Evolutionary conservation across 305 asterid genomes (phyloP).

Genomic region (Andrographis paniculata): DNA sequence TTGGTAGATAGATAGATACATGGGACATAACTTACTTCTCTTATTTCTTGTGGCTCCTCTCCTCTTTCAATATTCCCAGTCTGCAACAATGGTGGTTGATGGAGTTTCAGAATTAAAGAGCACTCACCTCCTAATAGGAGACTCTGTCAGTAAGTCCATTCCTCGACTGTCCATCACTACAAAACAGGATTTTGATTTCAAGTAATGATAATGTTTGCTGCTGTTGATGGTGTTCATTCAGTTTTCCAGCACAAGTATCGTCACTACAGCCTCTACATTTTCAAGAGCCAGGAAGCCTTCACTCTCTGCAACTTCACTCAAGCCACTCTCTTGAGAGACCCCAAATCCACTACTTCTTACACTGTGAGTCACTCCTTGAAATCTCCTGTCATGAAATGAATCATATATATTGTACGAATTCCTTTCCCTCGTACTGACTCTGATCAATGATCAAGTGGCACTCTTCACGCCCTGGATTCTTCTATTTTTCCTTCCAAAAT

Average conservation of each 20-base stretch:
- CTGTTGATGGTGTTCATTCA: conserved; percentile 13
- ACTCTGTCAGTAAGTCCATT: conserved; percentile 58
- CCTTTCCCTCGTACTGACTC: too few relatives aligned
- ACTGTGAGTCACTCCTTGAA: conserved; percentile 30
- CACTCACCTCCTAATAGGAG: conserved; percentile 60
- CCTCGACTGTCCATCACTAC: neutral
- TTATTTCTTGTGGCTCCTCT: conserved; percentile 20
- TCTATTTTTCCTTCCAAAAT: conserved; percentile 83
- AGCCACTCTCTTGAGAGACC: conserved; percentile 67
- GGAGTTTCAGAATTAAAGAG: conserved; percentile 71
- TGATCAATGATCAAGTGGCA: conserved; percentile 54
- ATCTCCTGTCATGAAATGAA: neutral
- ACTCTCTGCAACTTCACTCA: conserved; percentile 64
- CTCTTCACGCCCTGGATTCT: conserved; percentile 57
- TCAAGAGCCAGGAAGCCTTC: conserved; percentile 65
- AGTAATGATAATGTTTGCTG: neutral
- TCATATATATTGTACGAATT: neutral
- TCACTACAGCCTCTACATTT: conserved; percentile 72
- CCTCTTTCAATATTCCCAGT: conserved; percentile 25
- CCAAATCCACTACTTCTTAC: conserved; percentile 57
- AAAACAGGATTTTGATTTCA: too few relatives aligned
- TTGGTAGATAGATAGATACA: too few relatives aligned
- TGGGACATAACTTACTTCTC: conserved; percentile 27
- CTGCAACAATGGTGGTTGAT: conserved; percentile 55
- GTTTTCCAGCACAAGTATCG: conserved; percentile 76